A percentile compares a stretch with the other conserved stretches of the same genome.
These are phyloP conservation scores for Picea abies DNA, from an alignment of 83 land plant species.

Conservation along the genomic window DNA sequence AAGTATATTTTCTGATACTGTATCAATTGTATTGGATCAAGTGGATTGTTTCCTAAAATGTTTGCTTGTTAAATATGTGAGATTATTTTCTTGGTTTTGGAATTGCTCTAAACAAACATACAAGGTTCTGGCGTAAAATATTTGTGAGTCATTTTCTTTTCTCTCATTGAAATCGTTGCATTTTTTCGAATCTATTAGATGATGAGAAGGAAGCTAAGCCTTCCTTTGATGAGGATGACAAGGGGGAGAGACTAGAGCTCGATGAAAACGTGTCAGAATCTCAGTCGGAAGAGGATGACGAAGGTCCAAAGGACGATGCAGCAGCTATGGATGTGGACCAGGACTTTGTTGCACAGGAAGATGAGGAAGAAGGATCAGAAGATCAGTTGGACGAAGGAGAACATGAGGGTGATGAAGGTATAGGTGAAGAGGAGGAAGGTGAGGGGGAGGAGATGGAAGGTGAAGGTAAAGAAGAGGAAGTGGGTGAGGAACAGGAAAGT, in stretches of 20 bases:
- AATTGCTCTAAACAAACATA: neutral
- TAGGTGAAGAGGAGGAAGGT: constrained; percentile 10
- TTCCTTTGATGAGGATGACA: constrained; percentile 47
- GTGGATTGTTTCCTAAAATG: neutral
- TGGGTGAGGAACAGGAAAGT: constrained; percentile 6
- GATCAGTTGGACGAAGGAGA: constrained; percentile 24
- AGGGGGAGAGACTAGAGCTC: constrained; percentile 54
- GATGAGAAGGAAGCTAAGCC: neutral
- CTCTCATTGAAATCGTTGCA: no score
- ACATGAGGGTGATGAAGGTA: constrained; percentile 38
- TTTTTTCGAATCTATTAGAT: neutral
- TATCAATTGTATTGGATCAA: no score
- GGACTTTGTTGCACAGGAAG: constrained; percentile 44
- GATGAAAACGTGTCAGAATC: constrained; percentile 61
- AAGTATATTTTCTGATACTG: no score
- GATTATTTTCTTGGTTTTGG: no score
- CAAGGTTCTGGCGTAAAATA: no score
- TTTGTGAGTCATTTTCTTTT: no score
- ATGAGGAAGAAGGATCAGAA: constrained; percentile 34
- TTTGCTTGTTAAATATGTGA: no score
- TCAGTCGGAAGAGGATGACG: constrained; percentile 40
- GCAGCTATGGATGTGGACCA: constrained; percentile 30
- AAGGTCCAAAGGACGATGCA: constrained; percentile 7
- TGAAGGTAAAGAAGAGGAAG: constrained; percentile 30
- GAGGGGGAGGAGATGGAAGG: constrained; percentile 36